Evolutionary conservation across 2,329 filamentous ascomycete genomes (phyloP), one percentile per base, ranked within the genome.

Genomic region (Fusarium bulbicola): DNA sequence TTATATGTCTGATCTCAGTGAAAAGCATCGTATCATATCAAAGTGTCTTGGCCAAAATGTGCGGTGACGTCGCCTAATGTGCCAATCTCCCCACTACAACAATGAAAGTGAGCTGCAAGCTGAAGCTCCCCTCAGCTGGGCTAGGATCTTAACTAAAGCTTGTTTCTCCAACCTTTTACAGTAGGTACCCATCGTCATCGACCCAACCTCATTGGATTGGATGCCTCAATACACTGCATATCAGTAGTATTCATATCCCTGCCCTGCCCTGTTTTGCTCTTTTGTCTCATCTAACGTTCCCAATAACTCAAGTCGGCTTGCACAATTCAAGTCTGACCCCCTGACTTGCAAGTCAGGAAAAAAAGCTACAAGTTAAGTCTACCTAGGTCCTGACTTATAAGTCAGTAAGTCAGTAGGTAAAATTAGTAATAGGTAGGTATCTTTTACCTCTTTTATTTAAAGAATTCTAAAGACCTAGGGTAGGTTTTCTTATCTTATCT

Each of bases 31-130:
- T 47, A 34, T 34, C 6, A 34, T 34, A 21, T 13, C 13, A 32
- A 34, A 14, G 32, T 34, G 7, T 59, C 42, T 58, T 49, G 56
- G 40, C 40, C 30, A 34, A 36, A 24, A 28, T 58, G 67, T 56
- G 54, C 32, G 62, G 74, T 76, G 74, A 76, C 74, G 74, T 76
- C 72, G 74, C 64, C 49, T 61, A 47, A 57, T 43, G 57, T 56
- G 62, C 37, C 43, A 56, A 66, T 52, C 49, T 43, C 59, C 53
- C 58, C 67, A 66, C 58, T 57, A 47, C 37, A 63, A 21, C 14
- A 59, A 7, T 28, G 32, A 58, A 47, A 30, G 45, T 15, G 45
- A 66, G 61, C 61, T 66, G 32, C 18, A 43, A 68, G 64, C 65
- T 67, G 65, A 54, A 68, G 65, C 64, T 69, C 57, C 60, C 58